Evolutionary conservation across 2,329 filamentous ascomycete genomes (phyloP), one percentile per base, ranked within the genome.

Genomic region (Coniochaeta ligniaria): DNA sequence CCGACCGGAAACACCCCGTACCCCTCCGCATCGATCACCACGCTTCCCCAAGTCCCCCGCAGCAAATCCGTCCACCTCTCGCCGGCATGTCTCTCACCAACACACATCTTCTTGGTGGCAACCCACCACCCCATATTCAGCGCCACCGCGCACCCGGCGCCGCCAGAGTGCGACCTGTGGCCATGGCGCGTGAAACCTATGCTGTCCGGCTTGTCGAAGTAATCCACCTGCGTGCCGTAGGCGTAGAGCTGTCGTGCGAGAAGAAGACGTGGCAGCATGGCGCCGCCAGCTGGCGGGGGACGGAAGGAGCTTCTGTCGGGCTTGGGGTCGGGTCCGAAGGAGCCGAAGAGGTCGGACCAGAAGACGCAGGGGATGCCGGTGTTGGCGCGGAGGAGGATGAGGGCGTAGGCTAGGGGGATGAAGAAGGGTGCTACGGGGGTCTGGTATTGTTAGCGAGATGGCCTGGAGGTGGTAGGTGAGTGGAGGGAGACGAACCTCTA

Each of bases 281-380:
- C 79, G 11, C 78, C 79, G 33, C 78, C 79, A 60, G 80, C 83
- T 3, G 81, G 75, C 0, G 84, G 84, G 0, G 68, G 67, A 2
- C 60, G 61, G 52, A 65, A 65, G 59, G 63, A 66, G 55, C 61
- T 60, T 3, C 73, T 74, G 61, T 81, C 77, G 4, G 80, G 75
- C n/a, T 74, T 68, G 20, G 80, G 75, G 56, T 73, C 68, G 55
- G 71, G 73, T n/a, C 74, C 78, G 52, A 75, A 70, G 57, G 86
- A 84, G 24, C 87, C 87, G 70, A 88, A 89, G 0, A 90, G 70
- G 67, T 91, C 87, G 26, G 87, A 86, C 69, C 86, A 91, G 70
- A 91, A 91, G 38, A 90, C 75, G 66, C 85, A 90, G 0, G 88
- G 88, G 31, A 84, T 80, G 17, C 87, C 87, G 36, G 83, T 76